Percentiles rank a stretch among this genome's conserved stretches.
Conservation (phyloP, 805 yeast species). For the Groenewaldozyma tartarivorans region DNA sequence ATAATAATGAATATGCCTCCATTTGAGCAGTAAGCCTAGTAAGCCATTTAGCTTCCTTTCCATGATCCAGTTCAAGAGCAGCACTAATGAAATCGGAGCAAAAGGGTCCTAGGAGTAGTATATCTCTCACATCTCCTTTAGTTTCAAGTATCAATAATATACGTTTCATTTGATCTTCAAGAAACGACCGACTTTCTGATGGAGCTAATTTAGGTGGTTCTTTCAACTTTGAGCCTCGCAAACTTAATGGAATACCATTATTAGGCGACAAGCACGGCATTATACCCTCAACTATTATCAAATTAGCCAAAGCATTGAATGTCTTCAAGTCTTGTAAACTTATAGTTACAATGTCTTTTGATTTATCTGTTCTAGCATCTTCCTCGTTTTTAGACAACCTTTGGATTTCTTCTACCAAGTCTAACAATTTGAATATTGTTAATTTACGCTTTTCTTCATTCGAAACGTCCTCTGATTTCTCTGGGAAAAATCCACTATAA, state of each 20-base stretch:
- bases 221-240: constrained; percentile 40
- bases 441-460: background rate
- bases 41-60: background rate
- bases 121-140: constrained; percentile 22
- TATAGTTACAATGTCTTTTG: constrained; percentile 33
- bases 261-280: constrained; percentile 50
- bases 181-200: constrained; percentile 1
- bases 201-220: background rate
- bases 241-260: constrained; percentile 55
- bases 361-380: background rate
- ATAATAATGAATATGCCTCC: constrained; percentile 56
- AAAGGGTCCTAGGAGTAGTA: constrained; percentile 23
- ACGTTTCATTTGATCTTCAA: constrained; percentile 9
- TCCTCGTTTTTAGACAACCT: background rate
- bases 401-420: constrained; percentile 6
- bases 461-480: no score
- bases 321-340: constrained; percentile 80
- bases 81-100: constrained; percentile 22
- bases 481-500: no score
- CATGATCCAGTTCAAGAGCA: constrained; percentile 17
- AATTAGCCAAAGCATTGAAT: constrained; percentile 52
- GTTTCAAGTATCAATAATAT: constrained; percentile 14
- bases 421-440: constrained; percentile 3
- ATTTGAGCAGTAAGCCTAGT: constrained; percentile 7
- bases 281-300: constrained; percentile 62